Base-by-base conservation (phyloP, 2,329 filamentous ascomycete species). In the Madurella mycetomatis region DNA sequence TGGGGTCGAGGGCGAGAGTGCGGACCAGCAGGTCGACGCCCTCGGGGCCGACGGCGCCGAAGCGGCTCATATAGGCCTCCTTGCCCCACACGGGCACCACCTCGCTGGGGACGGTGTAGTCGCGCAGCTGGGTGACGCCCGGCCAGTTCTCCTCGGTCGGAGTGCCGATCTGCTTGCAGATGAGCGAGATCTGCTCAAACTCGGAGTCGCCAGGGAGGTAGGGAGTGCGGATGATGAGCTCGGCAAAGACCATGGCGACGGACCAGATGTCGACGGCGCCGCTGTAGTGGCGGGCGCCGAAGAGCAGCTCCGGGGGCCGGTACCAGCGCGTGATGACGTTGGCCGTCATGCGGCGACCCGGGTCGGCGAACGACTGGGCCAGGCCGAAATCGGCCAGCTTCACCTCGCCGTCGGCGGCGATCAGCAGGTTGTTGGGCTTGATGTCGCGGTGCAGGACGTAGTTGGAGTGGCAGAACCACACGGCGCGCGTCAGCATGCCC, bases 321-420 rank as follows among this genome's bases (percentile, higher is more conserved):
- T 97, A 99, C 91, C 94, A 99, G 60, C 91, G 85, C 16, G 94
- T 99, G 70, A 99, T 95, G 60, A 96, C 92, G 66, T 94, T 91
- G 66, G 86, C 85, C 1, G 92, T 96, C 94, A 99, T 99, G 63
- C 81, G 80, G 52, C 84, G 78, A 65, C 91, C 89, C 0, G 94
- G 92, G 69, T 99, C 94, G 8, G 90, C 87, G 69, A 96, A 96
- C 57, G 81, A 83, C 59, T 94, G 80, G 5, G 94, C 94, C 34
- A 99, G 84, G 79, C 94, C 94, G 65, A 99, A 99, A 86, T 99
- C 94, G 37, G 92, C 94, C 48, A 99, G 83, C 71, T 97, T 97
- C 67, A 99, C 84, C 66, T 92, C 89, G 47, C 94, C 92, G 68
- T 96, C 89, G 41, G 90, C 88, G 18, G 91, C 91, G 64, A 99